phyloP scores from a whole-genome alignment of 2,329 filamentous ascomycete species.

The Monosporascus sp. region DNA sequence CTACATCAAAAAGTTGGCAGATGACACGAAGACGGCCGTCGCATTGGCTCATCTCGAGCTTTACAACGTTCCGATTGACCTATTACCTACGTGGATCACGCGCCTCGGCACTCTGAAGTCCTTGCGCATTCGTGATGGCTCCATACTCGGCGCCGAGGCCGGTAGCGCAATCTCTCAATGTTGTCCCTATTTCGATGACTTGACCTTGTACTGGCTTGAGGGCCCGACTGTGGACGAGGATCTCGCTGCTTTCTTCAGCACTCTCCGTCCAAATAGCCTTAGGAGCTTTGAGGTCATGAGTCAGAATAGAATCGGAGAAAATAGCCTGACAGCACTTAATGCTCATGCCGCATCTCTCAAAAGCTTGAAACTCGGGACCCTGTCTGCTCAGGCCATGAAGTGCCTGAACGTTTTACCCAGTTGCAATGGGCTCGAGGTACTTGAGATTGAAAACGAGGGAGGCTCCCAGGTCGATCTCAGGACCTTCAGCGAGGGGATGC shows the following conservation, averaged over 20 bases:
- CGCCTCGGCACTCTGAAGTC: conserved; percentile 52
- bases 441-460: conserved; percentile 26
- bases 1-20: conserved; percentile 36
- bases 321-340: conserved; percentile 52
- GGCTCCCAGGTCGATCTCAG: conserved; percentile 14
- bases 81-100: conserved; percentile 54
- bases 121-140: conserved; percentile 57
- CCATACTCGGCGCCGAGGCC: conserved; percentile 49
- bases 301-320: conserved; percentile 45
- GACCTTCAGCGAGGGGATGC: conserved; percentile 12
- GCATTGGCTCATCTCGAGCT: conserved; percentile 55
- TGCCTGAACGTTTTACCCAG: conserved; percentile 24
- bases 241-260: conserved; percentile 52
- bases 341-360: conserved; percentile 31
- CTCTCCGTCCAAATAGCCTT: conserved; percentile 51
- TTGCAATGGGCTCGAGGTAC: conserved; percentile 29
- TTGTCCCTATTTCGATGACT: conserved; percentile 56
- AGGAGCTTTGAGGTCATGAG: conserved; percentile 54
- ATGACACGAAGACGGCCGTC: conserved; percentile 38
- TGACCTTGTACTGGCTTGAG: conserved; percentile 49
- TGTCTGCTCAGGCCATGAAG: conserved; percentile 23
- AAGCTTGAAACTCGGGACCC: conserved; percentile 24
- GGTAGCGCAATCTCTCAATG: conserved; percentile 48
- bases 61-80: conserved; percentile 39
- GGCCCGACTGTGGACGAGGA: conserved; percentile 48